Evolutionary conservation across 2,329 filamentous ascomycete species (phyloP).

Genomic region (Colletotrichum sp.): DNA sequence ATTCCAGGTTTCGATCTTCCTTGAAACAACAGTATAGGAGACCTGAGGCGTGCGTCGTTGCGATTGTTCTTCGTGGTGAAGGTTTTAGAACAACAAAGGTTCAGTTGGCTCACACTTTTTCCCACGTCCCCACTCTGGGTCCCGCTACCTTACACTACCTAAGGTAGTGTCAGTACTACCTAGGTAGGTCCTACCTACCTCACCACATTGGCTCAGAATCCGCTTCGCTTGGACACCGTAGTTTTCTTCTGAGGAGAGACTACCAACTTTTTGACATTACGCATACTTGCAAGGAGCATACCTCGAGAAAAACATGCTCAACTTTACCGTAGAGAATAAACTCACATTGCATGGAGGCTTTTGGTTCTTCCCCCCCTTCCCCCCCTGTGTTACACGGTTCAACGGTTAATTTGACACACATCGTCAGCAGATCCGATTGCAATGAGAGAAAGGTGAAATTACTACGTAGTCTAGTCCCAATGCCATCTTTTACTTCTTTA

Average conservation of each 20-base stretch:
- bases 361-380: not conserved
- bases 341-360: not conserved
- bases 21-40: not conserved
- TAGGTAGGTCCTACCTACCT: too few relatives aligned
- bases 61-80: not conserved
- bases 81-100: not conserved
- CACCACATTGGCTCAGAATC: not conserved
- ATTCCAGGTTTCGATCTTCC: not conserved
- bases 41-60: not conserved
- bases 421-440: not conserved
- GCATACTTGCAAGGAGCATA: not conserved
- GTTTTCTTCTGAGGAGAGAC: not conserved
- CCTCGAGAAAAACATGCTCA: not conserved
- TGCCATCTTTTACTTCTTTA: not conserved
- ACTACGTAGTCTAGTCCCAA: not conserved
- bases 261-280: not conserved
- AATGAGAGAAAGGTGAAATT: not conserved
- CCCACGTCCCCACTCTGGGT: not conserved
- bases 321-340: not conserved
- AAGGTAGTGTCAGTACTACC: too few relatives aligned
- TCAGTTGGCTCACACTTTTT: not conserved
- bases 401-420: not conserved
- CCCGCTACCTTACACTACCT: not conserved
- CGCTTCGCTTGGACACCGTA: not conserved
- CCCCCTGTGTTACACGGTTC: not conserved